Percentiles rank a stretch among this genome's conserved stretches.
These are phyloP conservation scores for Kwoniella dendrophila DNA, from an alignment of 768 basidiomycete species.

Conservation along the genomic window DNA sequence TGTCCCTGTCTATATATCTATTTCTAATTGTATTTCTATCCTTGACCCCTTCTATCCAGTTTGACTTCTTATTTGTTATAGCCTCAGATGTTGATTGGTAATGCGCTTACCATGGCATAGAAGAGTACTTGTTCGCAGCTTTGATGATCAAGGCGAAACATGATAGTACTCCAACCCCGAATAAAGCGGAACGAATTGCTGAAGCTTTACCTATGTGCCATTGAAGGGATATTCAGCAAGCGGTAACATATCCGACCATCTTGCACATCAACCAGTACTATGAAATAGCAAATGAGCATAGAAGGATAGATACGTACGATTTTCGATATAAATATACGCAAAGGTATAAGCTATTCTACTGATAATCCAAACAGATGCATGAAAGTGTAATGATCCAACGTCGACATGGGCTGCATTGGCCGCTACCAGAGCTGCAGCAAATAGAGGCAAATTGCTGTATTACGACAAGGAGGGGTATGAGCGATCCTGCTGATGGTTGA, in stretches of 20 bases:
- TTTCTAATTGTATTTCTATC: no score
- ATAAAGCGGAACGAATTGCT: constrained; percentile 20
- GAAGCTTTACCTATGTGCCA: constrained; percentile 22
- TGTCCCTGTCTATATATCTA: not conserved
- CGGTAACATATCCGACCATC: no score
- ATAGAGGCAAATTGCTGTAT: constrained; percentile 31
- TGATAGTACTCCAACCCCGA: constrained; percentile 17
- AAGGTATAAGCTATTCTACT: constrained; percentile 33
- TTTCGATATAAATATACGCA: constrained; percentile 35
- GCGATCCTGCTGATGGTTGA: not conserved
- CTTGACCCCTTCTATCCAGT: no score
- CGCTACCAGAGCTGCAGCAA: constrained; percentile 36
- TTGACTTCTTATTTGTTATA: no score
- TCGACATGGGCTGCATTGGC: constrained; percentile 37
- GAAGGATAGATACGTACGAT: constrained; percentile 25
- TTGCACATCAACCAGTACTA: not conserved
- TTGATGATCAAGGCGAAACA: constrained; percentile 27
- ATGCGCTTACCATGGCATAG: constrained; percentile 15
- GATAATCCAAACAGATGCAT: constrained; percentile 25
- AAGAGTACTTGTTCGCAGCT: constrained; percentile 17
- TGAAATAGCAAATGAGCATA: not conserved
- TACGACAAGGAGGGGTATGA: not conserved
- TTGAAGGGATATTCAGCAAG: no score
- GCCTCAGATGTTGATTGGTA: no score
- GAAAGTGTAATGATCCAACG: constrained; percentile 22